Percentiles rank a stretch among this genome's conserved stretches.
phyloP scores from a whole-genome alignment of 169 alveolate species.

The Eimeria acervulina region DNA sequence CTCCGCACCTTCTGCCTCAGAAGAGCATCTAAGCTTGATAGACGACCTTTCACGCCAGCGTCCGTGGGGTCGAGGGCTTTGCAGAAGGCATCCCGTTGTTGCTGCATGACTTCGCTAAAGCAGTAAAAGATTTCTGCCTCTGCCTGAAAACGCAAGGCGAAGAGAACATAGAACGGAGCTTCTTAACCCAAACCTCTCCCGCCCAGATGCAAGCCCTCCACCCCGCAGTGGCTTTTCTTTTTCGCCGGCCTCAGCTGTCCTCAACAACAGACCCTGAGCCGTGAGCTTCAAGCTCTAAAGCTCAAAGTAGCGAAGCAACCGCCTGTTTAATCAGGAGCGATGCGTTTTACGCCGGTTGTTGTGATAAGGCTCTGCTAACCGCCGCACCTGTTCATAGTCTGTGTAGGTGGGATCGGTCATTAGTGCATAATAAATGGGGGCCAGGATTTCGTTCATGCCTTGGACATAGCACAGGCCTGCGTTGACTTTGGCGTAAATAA shows the following conservation, averaged over 20 bases:
- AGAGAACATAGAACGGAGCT: neutral
- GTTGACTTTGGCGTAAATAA: conserved; percentile 91
- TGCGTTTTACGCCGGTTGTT: neutral
- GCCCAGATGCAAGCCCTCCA: too few relatives aligned
- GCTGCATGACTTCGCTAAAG: conserved; percentile 84
- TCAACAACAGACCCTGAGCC: neutral
- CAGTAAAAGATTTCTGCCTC: conserved; percentile 86
- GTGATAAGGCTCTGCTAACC: neutral
- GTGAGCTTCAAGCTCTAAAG: neutral
- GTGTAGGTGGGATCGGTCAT: conserved; percentile 82
- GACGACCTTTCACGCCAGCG: conserved; percentile 80
- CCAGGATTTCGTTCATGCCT: conserved; percentile 95
- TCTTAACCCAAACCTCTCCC: neutral
- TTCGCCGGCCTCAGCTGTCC: neutral
- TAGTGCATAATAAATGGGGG: conserved; percentile 90
- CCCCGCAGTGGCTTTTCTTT: neutral
- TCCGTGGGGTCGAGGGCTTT: conserved; percentile 84
- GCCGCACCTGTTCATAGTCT: conserved; percentile 77
- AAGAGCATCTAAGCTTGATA: conserved; percentile 62
- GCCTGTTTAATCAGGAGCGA: neutral
- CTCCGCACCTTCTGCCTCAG: conserved; percentile 65
- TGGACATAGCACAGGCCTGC: conserved; percentile 88
- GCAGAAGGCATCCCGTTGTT: conserved; percentile 84
- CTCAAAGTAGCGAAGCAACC: neutral
- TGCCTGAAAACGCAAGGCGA: conserved; percentile 73